Percentiles rank a stretch among this genome's conserved stretches.
These are phyloP conservation scores for Cubamyces sp. DNA, from an alignment of 768 basidiomycete species.

Conservation along the genomic window DNA sequence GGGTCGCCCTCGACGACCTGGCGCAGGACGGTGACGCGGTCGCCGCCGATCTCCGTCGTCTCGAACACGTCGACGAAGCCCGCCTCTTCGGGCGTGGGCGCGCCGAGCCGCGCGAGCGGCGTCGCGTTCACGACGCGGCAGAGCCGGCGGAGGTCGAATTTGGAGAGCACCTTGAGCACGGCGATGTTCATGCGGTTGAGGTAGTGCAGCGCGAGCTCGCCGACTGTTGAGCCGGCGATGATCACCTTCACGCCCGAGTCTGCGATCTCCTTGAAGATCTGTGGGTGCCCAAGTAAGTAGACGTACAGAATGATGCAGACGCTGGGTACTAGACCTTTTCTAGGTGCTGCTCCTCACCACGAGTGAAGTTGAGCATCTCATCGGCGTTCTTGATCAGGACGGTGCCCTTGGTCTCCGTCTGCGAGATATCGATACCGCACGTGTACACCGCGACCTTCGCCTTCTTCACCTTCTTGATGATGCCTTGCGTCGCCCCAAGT, in stretches of 20 bases:
- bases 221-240: constrained; percentile 90
- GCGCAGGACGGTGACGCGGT: constrained; percentile 94
- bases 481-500: constrained; percentile 49
- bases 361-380: constrained; percentile 96
- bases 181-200: constrained; percentile 92
- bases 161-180: constrained; percentile 95
- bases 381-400: constrained; percentile 94
- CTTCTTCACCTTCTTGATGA: constrained; percentile 78
- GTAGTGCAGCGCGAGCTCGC: constrained; percentile 96
- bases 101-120: constrained; percentile 93
- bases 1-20: constrained; percentile 73
- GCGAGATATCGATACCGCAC: constrained; percentile 87
- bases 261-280: constrained; percentile 98
- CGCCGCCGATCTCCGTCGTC: constrained; percentile 94
- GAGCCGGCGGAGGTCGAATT: constrained; percentile 93
- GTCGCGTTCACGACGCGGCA: constrained; percentile 97
- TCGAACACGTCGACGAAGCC: constrained; percentile 94
- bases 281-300: neutral
- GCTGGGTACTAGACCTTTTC: constrained; percentile 64
- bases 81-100: constrained; percentile 95
- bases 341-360: constrained; percentile 94
- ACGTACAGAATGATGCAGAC: neutral
- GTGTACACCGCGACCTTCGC: constrained; percentile 98
- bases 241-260: constrained; percentile 94
- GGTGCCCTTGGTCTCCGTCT: constrained; percentile 99